These are phyloP conservation scores for Grifola frondosa DNA, from an alignment of 1,284 basidiomycete species.

Conservation along the genomic window DNA sequence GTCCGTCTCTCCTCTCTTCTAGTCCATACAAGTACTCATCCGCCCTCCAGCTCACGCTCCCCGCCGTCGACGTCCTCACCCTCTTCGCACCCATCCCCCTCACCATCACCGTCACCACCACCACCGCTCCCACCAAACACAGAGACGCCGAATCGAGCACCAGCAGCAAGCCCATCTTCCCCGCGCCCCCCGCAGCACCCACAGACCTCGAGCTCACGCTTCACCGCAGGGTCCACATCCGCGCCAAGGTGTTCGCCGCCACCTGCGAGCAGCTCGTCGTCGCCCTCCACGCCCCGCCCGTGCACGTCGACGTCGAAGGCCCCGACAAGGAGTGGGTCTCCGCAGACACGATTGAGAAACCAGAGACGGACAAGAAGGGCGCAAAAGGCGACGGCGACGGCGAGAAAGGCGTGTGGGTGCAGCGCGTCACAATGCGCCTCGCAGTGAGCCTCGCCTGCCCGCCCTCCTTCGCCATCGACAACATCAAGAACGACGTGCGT, in stretches of 20 bases:
- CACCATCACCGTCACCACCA: slow-evolving; percentile 8
- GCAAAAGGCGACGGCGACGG: background rate
- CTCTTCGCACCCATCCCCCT: slow-evolving; percentile 14
- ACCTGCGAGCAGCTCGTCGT: slow-evolving; percentile 1
- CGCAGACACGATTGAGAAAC: background rate
- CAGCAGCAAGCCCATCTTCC: slow-evolving; percentile 11
- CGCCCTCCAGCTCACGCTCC: slow-evolving; percentile 15
- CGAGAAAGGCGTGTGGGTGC: slow-evolving; percentile 10
- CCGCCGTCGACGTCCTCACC: slow-evolving; percentile 8
- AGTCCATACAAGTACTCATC: background rate
- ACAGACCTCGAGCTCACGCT: slow-evolving; percentile 9
- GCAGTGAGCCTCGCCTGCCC: slow-evolving; percentile 8
- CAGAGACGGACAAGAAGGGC: background rate
- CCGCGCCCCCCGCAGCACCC: slow-evolving; percentile 6
- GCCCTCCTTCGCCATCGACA: slow-evolving; percentile 9
- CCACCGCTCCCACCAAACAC: slow-evolving; percentile 6
- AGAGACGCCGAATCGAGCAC: slow-evolving; percentile 8
- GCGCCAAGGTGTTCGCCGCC: background rate
- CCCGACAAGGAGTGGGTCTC: slow-evolving; percentile 6
- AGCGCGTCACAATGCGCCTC: slow-evolving; percentile 7
- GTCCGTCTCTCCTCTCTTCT: slow-evolving; percentile 4
- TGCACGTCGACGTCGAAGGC: background rate
- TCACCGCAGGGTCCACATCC: background rate
- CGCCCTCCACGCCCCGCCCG: background rate
- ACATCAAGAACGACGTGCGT: slow-evolving; percentile 9